Conservation (phyloP, 768 basidiomycete genomes). For the Rickenella mellea region DNA sequence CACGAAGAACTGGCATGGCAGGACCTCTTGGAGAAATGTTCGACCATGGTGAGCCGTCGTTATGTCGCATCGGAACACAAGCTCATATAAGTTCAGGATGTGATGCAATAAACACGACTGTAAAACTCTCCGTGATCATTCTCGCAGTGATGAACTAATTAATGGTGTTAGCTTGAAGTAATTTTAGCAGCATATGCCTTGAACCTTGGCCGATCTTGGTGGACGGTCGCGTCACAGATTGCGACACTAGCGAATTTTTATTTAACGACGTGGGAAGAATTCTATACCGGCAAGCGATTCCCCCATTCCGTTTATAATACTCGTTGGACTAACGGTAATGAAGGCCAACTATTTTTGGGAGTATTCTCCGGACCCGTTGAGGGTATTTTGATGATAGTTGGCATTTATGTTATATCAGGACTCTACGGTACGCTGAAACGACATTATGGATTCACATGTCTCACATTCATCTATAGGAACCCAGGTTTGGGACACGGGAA, state of each 20-base stretch:
- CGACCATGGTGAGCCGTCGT: slow-evolving; percentile 67
- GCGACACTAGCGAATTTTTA: slow-evolving; percentile 66
- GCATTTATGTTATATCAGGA: slow-evolving; percentile 72
- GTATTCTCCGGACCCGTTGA: slow-evolving; percentile 94
- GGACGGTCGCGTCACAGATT: slow-evolving; percentile 85
- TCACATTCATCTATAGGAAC: slow-evolving; percentile 39
- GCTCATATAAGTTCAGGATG: slow-evolving; percentile 45
- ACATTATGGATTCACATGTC: slow-evolving; percentile 2
- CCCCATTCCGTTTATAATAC: background rate
- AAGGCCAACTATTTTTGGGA: slow-evolving; percentile 83
- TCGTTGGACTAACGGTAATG: background rate
- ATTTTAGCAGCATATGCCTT: slow-evolving; percentile 77
- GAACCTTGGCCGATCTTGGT: slow-evolving; percentile 91
- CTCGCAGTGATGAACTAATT: slow-evolving; percentile 3
- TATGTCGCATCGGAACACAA: slow-evolving; percentile 1
- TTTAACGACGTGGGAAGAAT: slow-evolving; percentile 73
- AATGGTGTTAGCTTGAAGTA: slow-evolving; percentile 60
- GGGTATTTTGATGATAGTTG: slow-evolving; percentile 81
- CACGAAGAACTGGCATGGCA: slow-evolving; percentile 92
- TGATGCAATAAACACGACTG: slow-evolving; percentile 93
- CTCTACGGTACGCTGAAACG: slow-evolving; percentile 45
- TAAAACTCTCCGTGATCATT: slow-evolving; percentile 21
- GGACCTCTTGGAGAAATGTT: slow-evolving; percentile 97
- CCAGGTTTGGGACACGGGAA: slow-evolving; percentile 67
- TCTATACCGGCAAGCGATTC: slow-evolving; percentile 63